phyloP scores from a whole-genome alignment of 805 yeast species.

The Candida khao-thaluensis region DNA sequence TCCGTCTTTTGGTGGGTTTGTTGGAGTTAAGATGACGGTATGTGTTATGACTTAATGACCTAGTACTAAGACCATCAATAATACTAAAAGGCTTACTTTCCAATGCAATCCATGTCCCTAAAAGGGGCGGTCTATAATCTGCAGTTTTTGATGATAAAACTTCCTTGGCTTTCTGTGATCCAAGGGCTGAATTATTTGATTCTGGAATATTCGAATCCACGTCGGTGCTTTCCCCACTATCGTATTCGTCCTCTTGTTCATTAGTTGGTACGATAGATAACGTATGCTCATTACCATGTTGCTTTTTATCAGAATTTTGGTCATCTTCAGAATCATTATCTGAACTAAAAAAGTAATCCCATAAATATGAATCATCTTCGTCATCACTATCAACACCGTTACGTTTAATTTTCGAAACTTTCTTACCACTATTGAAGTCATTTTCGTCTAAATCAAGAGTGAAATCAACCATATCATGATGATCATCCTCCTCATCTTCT shows the following conservation, averaged over 20 bases:
- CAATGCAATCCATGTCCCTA: slow-evolving; percentile 89
- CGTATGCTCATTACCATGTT: neutral
- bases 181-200: slow-evolving; percentile 48
- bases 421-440: slow-evolving; percentile 11
- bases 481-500: slow-evolving; percentile 39
- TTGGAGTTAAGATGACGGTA: neutral
- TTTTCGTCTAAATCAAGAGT: slow-evolving; percentile 28
- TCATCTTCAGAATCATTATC: slow-evolving; percentile 31
- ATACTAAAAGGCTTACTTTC: slow-evolving; percentile 84
- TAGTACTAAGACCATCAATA: slow-evolving; percentile 89
- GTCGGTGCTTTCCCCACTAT: slow-evolving; percentile 90
- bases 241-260: slow-evolving; percentile 36
- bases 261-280: slow-evolving; percentile 19
- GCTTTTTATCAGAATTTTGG: neutral
- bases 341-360: slow-evolving; percentile 68
- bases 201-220: slow-evolving; percentile 85
- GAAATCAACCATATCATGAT: slow-evolving; percentile 38
- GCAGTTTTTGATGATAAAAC: slow-evolving; percentile 84
- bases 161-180: slow-evolving; percentile 86
- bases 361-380: slow-evolving; percentile 68
- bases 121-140: slow-evolving; percentile 84
- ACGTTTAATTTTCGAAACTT: slow-evolving; percentile 9
- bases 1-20: slow-evolving; percentile 13
- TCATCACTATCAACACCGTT: slow-evolving; percentile 31
- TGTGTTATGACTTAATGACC: slow-evolving; percentile 50